phyloP scores from a whole-genome alignment of 1,284 basidiomycete species.

The Ganoderma boninense region DNA sequence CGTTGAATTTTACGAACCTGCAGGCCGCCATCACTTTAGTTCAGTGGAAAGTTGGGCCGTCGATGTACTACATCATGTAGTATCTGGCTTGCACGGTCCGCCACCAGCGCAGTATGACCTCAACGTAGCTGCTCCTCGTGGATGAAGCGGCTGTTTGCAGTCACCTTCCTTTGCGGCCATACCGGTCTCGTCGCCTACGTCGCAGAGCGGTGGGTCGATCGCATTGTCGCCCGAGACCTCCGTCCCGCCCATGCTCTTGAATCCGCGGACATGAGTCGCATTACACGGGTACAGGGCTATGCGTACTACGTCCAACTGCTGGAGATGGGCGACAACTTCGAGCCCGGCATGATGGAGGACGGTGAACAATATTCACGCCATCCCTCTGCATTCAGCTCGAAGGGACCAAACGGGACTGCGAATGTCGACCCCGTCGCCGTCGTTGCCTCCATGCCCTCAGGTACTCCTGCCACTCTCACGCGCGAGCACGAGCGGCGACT shows the following conservation, averaged over 20 bases:
- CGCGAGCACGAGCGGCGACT: slow-evolving; percentile 37
- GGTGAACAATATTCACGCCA: slow-evolving; percentile 21
- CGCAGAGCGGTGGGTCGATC: slow-evolving; percentile 37
- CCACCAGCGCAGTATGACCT: slow-evolving; percentile 26
- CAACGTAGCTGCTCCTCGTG: slow-evolving; percentile 28
- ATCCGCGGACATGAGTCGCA: slow-evolving; percentile 37
- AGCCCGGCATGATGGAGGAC: slow-evolving; percentile 28
- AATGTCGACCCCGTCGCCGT: too few species aligned
- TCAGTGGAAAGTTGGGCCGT: slow-evolving; percentile 42
- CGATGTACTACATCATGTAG: slow-evolving; percentile 37
- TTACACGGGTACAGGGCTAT: slow-evolving; percentile 35
- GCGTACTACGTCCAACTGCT: slow-evolving; percentile 44
- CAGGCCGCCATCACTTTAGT: slow-evolving; percentile 35
- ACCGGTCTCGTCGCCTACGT: slow-evolving; percentile 33
- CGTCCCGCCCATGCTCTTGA: slow-evolving; percentile 37
- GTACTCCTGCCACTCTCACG: slow-evolving; percentile 32
- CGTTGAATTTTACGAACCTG: too few species aligned
- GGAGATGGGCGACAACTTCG: slow-evolving; percentile 35
- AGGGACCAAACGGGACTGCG: not conserved
- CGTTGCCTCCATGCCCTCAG: slow-evolving; percentile 1
- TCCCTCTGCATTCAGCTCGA: slow-evolving; percentile 10
- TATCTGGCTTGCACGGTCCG: slow-evolving; percentile 31
- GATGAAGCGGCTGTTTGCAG: slow-evolving; percentile 41
- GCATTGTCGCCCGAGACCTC: slow-evolving; percentile 35
- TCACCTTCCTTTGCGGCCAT: slow-evolving; percentile 42